Conservation (phyloP, 306 rosid species). For the Cyamopsis tetragonoloba region DNA sequence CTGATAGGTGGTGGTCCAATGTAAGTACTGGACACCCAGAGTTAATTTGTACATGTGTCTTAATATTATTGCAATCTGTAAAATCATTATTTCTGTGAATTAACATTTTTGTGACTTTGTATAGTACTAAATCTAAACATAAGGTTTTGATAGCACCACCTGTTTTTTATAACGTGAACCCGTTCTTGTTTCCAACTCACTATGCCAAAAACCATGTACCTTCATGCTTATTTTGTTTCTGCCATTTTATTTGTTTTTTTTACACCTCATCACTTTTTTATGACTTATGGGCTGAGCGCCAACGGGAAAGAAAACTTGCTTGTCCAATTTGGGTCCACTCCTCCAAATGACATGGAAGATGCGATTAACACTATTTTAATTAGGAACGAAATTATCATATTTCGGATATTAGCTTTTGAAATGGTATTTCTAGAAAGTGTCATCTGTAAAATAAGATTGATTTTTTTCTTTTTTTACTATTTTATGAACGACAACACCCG, state of each 20-base stretch:
- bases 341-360: neutral
- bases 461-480: no score
- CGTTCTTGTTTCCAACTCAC: neutral
- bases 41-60: constrained; percentile 5
- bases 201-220: constrained; percentile 1
- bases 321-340: constrained; percentile 11
- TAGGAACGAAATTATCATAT: no score
- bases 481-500: no score
- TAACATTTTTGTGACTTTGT: neutral
- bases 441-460: no score
- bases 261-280: neutral
- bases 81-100: neutral
- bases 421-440: no score
- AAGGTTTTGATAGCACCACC: constrained; percentile 11
- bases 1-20: neutral
- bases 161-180: neutral
- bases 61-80: neutral
- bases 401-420: no score
- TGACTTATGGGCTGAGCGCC: neutral
- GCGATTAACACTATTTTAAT: neutral
- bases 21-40: neutral
- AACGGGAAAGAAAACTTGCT: neutral
- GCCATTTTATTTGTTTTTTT: neutral
- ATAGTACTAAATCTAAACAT: neutral
- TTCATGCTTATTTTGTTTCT: neutral